Evolutionary conservation across 352 stramenopile species (phyloP).

Genomic region (Phytophthora parvispora): DNA sequence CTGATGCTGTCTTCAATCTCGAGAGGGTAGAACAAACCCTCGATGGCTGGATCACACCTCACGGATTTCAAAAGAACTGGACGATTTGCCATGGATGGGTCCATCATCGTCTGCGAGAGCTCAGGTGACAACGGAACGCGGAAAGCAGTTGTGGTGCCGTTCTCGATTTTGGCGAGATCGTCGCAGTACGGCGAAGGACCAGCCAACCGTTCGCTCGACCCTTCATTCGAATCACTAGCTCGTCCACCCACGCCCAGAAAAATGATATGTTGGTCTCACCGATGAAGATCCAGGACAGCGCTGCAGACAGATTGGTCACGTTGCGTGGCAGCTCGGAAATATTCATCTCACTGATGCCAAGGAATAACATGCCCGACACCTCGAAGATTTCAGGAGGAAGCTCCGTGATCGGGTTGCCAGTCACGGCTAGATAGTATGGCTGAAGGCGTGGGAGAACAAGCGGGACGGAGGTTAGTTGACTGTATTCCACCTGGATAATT

Average conservation of each 20-base stretch:
- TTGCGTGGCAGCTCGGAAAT: background rate
- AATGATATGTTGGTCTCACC: background rate
- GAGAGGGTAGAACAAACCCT: background rate
- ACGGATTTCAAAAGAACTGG: too few species aligned
- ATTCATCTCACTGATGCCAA: background rate
- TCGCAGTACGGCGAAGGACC: background rate
- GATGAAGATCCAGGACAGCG: background rate
- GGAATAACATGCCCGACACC: background rate
- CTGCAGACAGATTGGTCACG: background rate
- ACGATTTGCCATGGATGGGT: background rate
- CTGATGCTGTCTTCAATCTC: background rate
- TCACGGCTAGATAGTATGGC: slow-evolving; percentile 20
- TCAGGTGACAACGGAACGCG: too few species aligned
- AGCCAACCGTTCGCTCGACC: background rate
- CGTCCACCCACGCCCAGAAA: slow-evolving; percentile 2
- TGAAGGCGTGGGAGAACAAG: slow-evolving; percentile 11
- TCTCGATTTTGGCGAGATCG: background rate
- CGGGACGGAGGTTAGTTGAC: slow-evolving; percentile 5
- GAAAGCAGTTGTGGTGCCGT: too few species aligned
- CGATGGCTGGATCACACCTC: too few species aligned
- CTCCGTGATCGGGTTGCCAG: slow-evolving; percentile 19
- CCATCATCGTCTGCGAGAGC: too few species aligned
- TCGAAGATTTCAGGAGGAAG: slow-evolving; percentile 23
- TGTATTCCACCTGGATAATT: slow-evolving; percentile 26
- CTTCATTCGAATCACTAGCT: too few species aligned